Evolutionary conservation across 305 asterid genomes (phyloP).

Genomic region (Fraxinus paxiana): DNA sequence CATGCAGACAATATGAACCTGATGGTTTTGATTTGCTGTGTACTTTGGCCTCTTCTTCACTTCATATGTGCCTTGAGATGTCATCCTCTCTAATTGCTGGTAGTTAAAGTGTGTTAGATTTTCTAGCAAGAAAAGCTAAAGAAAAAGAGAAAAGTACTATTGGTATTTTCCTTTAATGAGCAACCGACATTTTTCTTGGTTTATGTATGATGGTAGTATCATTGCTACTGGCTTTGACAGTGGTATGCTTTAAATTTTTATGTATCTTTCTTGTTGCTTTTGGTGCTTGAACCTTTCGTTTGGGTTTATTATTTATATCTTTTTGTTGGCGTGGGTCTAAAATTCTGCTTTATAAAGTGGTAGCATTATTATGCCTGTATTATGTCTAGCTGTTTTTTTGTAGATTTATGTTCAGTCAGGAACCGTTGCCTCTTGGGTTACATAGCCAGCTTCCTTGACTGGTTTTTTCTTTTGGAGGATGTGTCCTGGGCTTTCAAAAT

Average conservation of each 20-base stretch:
- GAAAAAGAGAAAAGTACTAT: conserved; percentile 13
- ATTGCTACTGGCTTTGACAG: conserved; percentile 17
- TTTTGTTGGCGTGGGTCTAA: background rate
- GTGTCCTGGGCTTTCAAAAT: background rate
- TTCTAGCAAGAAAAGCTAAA: conserved; percentile 20
- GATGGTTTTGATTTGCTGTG: conserved; percentile 68
- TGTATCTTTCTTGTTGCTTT: conserved; percentile 15
- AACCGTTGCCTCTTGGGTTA: background rate
- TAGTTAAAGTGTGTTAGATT: conserved; percentile 33
- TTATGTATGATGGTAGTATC: conserved; percentile 26
- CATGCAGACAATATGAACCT: conserved; percentile 57
- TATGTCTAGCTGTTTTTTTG: background rate
- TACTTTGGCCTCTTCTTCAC: conserved; percentile 58
- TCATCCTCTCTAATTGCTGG: conserved; percentile 37
- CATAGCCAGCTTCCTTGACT: background rate
- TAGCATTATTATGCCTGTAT: background rate
- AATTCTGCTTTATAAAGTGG: conserved; percentile 15
- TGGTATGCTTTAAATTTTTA: conserved; percentile 16
- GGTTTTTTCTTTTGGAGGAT: background rate
- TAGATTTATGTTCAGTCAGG: background rate
- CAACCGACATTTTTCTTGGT: conserved; percentile 20
- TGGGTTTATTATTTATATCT: background rate
- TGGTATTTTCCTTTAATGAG: conserved; percentile 19
- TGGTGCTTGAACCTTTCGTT: conserved; percentile 9
- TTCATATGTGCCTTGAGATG: conserved; percentile 46